Percentiles rank a stretch among this genome's conserved stretches.
These are phyloP conservation scores for Exobasidium rhododendri DNA, from an alignment of 1,284 basidiomycete genomes.

Conservation along the genomic window DNA sequence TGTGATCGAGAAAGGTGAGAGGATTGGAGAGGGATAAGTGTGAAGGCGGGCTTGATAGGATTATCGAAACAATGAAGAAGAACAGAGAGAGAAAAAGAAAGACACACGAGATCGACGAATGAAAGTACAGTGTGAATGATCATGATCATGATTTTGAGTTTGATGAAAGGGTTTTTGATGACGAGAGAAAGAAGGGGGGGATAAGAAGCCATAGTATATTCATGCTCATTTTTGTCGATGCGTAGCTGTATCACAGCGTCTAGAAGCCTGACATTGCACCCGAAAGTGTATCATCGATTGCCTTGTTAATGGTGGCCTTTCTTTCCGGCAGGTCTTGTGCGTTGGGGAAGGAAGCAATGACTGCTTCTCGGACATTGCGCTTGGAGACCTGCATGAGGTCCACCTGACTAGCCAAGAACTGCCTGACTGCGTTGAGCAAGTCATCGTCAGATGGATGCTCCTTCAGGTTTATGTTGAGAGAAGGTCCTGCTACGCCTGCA, in stretches of 20 bases:
- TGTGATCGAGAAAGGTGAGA: no score
- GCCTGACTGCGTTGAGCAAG: conserved; percentile 38
- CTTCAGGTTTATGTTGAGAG: conserved; percentile 28
- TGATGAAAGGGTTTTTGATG: background rate
- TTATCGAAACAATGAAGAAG: no score
- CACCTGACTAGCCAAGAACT: conserved; percentile 47
- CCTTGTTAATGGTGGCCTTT: conserved; percentile 48
- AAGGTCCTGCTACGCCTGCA: conserved; percentile 10
- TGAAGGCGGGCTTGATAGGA: no score
- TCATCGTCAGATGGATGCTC: conserved; percentile 42
- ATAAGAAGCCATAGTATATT: background rate
- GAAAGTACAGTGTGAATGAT: no score
- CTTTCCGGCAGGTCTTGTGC: conserved; percentile 32
- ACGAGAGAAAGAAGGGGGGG: background rate
- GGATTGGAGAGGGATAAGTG: no score
- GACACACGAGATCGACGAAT: no score
- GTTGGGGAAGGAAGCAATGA: conserved; percentile 49
- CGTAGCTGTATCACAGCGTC: no score
- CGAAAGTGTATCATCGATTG: conserved; percentile 50
- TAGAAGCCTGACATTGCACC: conserved; percentile 19
- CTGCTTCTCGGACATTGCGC: conserved; percentile 46
- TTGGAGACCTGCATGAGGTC: conserved; percentile 52
- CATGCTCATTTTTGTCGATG: no score
- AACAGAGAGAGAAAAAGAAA: no score
- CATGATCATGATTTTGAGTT: no score